Evolutionary conservation across 2,329 filamentous ascomycete species (phyloP).

Genomic region (Aspergillus brasiliensis): DNA sequence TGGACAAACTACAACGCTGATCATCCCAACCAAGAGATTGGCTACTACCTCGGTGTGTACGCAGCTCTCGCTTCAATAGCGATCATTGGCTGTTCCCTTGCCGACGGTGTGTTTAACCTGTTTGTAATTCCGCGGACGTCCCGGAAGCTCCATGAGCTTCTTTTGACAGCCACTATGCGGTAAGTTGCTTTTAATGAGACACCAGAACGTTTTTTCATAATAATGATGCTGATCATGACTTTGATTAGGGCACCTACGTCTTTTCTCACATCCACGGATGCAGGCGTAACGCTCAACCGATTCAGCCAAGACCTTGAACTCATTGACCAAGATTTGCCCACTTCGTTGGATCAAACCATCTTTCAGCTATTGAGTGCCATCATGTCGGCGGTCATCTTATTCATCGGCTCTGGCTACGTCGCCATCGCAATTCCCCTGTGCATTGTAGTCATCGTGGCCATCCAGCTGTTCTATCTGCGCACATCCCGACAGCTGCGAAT

Average conservation of each 20-base stretch:
- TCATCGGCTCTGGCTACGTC: neutral
- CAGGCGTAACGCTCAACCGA: neutral
- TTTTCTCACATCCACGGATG: neutral
- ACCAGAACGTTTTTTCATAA: neutral
- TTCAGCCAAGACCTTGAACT: neutral
- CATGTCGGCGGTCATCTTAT: neutral
- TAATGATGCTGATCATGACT: neutral
- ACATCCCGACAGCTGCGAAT: neutral
- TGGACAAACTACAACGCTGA: neutral
- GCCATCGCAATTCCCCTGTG: neutral
- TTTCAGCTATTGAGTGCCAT: neutral
- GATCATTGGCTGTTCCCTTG: neutral
- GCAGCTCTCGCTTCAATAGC: neutral
- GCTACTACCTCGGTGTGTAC: neutral
- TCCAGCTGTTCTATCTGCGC: neutral
- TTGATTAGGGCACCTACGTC: neutral
- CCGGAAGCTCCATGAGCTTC: neutral
- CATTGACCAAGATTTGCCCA: neutral
- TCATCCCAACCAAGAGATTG: neutral
- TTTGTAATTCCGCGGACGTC: neutral
- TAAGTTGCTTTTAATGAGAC: neutral
- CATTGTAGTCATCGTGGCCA: neutral
- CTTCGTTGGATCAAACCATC: neutral
- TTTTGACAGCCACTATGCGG: neutral
- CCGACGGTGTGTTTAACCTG: neutral